Evolutionary conservation across 768 basidiomycete species (phyloP).

Genomic region (Mrakia frigida): DNA sequence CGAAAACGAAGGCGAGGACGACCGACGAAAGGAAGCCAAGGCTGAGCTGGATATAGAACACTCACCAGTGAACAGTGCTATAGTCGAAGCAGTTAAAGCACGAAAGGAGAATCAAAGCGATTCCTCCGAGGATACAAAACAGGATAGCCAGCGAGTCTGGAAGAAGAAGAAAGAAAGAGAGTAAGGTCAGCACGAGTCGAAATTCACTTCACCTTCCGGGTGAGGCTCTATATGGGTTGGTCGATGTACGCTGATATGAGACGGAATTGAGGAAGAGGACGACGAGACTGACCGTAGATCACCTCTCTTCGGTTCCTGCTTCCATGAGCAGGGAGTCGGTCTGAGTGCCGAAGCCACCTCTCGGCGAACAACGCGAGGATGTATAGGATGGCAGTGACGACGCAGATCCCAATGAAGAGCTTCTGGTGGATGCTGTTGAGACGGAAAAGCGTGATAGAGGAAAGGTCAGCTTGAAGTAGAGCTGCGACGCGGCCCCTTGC

Average conservation of each 20-base stretch:
- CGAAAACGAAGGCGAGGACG: not conserved
- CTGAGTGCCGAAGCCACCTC: constrained; percentile 46
- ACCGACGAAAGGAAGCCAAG: too few species aligned
- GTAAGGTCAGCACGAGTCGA: not conserved
- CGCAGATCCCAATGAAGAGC: constrained; percentile 37
- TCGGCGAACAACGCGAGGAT: constrained; percentile 43
- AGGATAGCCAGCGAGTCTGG: constrained; percentile 44
- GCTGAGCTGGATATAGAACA: too few species aligned
- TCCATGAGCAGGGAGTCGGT: constrained; percentile 44
- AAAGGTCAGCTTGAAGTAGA: not conserved
- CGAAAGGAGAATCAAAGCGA: constrained; percentile 43
- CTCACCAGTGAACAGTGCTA: constrained; percentile 39
- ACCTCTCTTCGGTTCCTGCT: constrained; percentile 38
- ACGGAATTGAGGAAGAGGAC: not conserved
- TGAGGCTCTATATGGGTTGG: too few species aligned
- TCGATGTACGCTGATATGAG: too few species aligned
- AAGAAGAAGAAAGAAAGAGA: not conserved
- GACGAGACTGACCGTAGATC: constrained; percentile 39
- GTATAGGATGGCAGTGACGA: constrained; percentile 41
- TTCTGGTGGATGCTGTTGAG: constrained; percentile 21
- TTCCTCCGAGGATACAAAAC: constrained; percentile 42
- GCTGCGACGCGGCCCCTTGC: too few species aligned
- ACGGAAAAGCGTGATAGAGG: not conserved
- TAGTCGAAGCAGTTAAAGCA: constrained; percentile 35
- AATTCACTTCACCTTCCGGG: not conserved